Conservation (phyloP, 2,329 filamentous ascomycete species). For the Sarocladium strictum region DNA sequence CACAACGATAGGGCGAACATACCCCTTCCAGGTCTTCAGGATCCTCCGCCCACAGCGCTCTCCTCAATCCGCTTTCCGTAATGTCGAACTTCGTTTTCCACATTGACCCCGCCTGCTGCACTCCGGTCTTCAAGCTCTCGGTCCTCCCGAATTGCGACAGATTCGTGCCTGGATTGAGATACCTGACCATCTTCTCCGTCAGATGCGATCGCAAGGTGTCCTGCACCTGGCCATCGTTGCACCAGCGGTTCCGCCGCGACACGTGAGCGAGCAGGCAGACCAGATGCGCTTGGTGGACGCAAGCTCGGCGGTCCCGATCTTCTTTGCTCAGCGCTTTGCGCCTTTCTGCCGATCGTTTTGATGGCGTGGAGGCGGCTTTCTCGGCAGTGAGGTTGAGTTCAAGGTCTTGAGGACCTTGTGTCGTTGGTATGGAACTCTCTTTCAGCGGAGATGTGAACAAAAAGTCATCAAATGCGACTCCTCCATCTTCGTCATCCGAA, state of each 20-base stretch:
- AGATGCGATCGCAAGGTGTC: conserved; percentile 58
- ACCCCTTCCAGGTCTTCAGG: conserved; percentile 54
- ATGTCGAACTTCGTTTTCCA: conserved; percentile 68
- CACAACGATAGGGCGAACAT: conserved; percentile 17
- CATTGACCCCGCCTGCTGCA: conserved; percentile 60
- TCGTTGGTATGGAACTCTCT: conserved; percentile 14
- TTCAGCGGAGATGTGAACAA: conserved; percentile 30
- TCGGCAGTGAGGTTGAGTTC: conserved; percentile 49
- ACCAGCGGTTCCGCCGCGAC: conserved; percentile 78
- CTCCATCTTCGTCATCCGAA: conserved; percentile 34
- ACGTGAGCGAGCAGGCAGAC: conserved; percentile 77
- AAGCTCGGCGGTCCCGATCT: conserved; percentile 53
- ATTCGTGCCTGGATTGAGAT: conserved; percentile 61
- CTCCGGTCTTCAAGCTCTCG: conserved; percentile 70
- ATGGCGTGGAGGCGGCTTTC: conserved; percentile 24
- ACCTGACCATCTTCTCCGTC: conserved; percentile 56
- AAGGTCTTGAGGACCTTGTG: conserved; percentile 29
- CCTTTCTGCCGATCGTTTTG: conserved; percentile 29
- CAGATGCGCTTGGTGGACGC: conserved; percentile 82
- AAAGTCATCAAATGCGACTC: conserved; percentile 43
- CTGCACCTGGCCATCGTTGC: conserved; percentile 70
- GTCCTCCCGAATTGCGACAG: conserved; percentile 71
- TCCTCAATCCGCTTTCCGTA: conserved; percentile 62
- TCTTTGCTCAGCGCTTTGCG: conserved; percentile 48
- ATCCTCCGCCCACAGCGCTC: conserved; percentile 70